Evolutionary conservation across 768 basidiomycete genomes (phyloP), one percentile per base, ranked within the genome.

Genomic region (Candolleomyces efflorescens): DNA sequence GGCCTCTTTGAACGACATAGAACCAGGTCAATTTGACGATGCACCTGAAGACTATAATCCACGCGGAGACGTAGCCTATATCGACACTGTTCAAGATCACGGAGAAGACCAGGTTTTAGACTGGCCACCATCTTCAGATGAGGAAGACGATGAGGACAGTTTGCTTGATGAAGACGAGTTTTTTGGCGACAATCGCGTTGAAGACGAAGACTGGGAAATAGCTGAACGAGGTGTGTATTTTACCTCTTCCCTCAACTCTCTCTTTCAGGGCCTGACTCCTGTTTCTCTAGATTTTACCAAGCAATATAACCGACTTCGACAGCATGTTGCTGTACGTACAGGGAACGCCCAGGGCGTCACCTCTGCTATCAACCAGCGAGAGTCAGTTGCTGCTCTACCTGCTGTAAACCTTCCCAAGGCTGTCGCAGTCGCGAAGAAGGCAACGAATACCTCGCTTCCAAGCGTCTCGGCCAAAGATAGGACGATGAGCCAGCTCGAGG

Each of bases 221-320:
- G 82, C 89, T 53, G 91, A 93, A 72, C 74, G 88, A 81, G 89
- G 93, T 87, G 41, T 11, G 41, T 15, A 63, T 44, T 32, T 32
- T 32, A 5, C 32, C 5, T 32, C 32, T 32, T 1, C 79, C 67
- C 24, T 12, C 45, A 18, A 56, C 55, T 32, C 15, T 20, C 48
- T n/a, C 11, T 57, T 45, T 23, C 46, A 20, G 46, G 22, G 24
- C 45, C 46, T 47, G 22, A 20, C 9, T 48, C 9, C 20, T 10
- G 43, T 44, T 57, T 60, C 51, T 12, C 17, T 69, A 97, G 97
- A 99, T 75, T 98, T 99, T 65, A 98, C 97, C 36, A 98, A 98
- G 73, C 94, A 98, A 65, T 99, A 91, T 73, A 98, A 98, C 73
- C 88, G 97, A 22, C 78, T 98, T 27, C 78, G 90, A 51, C 95